Evolutionary conservation across 306 rosid species (phyloP).

Genomic region (Casuarina equisetifolia): DNA sequence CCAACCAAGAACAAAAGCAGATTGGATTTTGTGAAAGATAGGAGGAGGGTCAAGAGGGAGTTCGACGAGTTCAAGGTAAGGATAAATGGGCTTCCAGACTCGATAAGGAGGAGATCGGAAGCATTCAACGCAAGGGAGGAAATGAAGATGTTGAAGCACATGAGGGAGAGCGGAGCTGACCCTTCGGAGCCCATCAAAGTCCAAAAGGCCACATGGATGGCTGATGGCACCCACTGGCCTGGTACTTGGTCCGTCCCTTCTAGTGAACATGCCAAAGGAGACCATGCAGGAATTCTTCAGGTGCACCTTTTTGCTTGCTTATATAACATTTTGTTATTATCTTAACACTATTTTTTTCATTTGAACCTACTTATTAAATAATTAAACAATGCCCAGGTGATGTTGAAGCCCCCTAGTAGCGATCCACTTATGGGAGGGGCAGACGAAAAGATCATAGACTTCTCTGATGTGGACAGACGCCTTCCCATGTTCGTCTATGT

Average conservation of each 20-base stretch:
- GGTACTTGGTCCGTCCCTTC: constrained; percentile 47
- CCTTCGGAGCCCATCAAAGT: constrained; percentile 41
- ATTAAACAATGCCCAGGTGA: constrained; percentile 29
- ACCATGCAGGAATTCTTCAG: constrained; percentile 61
- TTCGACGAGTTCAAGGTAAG: constrained; percentile 57
- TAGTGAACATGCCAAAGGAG: constrained; percentile 39
- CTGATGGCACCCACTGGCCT: constrained; percentile 61
- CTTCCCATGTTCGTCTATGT: constrained; percentile 52
- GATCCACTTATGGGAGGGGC: constrained; percentile 41
- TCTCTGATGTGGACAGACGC: constrained; percentile 39
- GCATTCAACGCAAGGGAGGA: constrained; percentile 59
- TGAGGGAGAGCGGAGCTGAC: constrained; percentile 45
- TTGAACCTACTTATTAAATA: no score
- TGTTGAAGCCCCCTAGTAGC: constrained; percentile 49
- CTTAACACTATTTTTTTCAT: no score
- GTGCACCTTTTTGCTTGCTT: constrained; percentile 10
- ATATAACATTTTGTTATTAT: not conserved
- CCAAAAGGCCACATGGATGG: constrained; percentile 59
- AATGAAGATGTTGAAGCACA: constrained; percentile 53
- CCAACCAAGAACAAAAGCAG: constrained; percentile 55
- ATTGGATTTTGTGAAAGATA: constrained; percentile 50
- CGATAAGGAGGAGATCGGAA: constrained; percentile 56
- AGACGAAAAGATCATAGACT: constrained; percentile 47
- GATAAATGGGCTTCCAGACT: constrained; percentile 51
- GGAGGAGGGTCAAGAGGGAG: constrained; percentile 55